phyloP scores from a whole-genome alignment of 208 protist genomes.

The Trichomonas gallinae region DNA sequence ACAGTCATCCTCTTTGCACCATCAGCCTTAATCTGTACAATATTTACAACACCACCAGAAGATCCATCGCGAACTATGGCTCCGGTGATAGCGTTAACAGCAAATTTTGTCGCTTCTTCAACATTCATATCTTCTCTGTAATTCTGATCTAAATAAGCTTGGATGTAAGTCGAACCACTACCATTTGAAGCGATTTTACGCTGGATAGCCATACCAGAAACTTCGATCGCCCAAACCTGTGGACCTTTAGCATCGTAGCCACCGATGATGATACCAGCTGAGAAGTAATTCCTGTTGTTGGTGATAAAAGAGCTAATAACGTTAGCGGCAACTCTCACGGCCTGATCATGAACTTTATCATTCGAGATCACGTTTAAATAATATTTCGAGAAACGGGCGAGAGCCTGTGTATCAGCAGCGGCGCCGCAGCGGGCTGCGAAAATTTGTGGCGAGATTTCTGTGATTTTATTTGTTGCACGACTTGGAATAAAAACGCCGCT shows the following conservation, averaged over 20 bases:
- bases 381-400: neutral
- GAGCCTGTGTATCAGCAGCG: neutral
- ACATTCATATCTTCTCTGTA: neutral
- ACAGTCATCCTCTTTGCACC: neutral
- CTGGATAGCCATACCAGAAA: neutral
- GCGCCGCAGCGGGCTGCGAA: neutral
- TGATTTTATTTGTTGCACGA: slow-evolving; percentile 17
- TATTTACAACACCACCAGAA: neutral
- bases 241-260: neutral
- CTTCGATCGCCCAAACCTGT: neutral
- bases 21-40: neutral
- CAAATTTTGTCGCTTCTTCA: neutral
- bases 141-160: neutral
- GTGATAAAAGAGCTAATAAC: neutral
- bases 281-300: neutral
- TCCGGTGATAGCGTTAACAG: neutral
- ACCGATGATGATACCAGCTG: neutral
- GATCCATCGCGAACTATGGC: neutral
- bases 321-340: neutral
- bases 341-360: neutral
- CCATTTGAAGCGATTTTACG: neutral
- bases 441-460: neutral
- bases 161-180: slow-evolving; percentile 4
- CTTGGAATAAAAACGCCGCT: neutral
- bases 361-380: neutral